Percentiles rank a stretch among this genome's conserved stretches.
These are phyloP conservation scores for Komagataella pastoris DNA, from an alignment of 805 yeast genomes.

Conservation along the genomic window DNA sequence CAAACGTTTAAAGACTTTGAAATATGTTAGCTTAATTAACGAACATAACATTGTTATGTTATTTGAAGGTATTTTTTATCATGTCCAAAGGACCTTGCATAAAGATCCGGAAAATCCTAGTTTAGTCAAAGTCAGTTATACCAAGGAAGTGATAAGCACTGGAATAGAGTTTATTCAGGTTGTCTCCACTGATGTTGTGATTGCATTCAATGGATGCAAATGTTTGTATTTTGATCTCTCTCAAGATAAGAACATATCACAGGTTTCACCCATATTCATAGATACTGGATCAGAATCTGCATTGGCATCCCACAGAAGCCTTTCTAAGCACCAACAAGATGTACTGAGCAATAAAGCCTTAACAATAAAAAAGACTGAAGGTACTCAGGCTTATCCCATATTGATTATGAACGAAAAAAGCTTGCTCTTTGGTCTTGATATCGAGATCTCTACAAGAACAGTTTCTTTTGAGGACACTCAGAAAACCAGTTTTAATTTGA, in stretches of 20 bases:
- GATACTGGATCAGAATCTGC: slow-evolving; percentile 15
- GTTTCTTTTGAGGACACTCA: not conserved
- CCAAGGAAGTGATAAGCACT: slow-evolving; percentile 16
- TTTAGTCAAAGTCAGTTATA: slow-evolving; percentile 9
- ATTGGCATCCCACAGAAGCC: not conserved
- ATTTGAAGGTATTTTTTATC: not conserved
- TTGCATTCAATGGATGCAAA: slow-evolving; percentile 20
- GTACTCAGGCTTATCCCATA: slow-evolving; percentile 32
- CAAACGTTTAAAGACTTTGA: not conserved
- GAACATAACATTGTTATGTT: not conserved
- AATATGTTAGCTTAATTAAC: not conserved
- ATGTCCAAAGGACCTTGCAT: not conserved
- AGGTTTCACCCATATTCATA: slow-evolving; percentile 14
- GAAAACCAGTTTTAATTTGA: not conserved
- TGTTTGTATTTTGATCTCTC: slow-evolving; percentile 17
- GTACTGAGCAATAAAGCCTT: not conserved
- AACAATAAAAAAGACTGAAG: slow-evolving; percentile 12
- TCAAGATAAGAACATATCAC: slow-evolving; percentile 9
- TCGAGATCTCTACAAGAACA: slow-evolving; percentile 14
- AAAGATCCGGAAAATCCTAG: not conserved
- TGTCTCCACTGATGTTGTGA: slow-evolving; percentile 7
- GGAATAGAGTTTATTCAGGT: slow-evolving; percentile 12
- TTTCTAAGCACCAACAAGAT: not conserved
- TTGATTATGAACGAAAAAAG: slow-evolving; percentile 33
- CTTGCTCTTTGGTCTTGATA: slow-evolving; percentile 33